Conservation (phyloP, 768 basidiomycete species). For the Hemileccinum impolitum region DNA sequence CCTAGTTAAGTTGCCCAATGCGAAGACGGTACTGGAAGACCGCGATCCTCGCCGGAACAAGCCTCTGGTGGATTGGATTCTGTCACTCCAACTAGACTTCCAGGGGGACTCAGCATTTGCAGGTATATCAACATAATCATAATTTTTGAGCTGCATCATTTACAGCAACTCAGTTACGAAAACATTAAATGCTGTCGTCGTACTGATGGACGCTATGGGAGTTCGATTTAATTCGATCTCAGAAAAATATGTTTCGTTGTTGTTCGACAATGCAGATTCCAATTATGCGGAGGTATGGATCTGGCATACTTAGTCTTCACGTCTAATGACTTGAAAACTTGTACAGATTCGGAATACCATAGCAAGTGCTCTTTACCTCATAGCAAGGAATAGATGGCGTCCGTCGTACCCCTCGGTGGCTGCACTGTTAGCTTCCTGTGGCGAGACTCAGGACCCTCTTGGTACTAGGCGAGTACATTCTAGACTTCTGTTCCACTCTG, state of each 20-base stretch:
- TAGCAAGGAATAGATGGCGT: conserved; percentile 62
- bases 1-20: conserved; percentile 7
- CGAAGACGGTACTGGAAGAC: conserved; percentile 52
- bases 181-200: conserved; percentile 60
- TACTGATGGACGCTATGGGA: conserved; percentile 63
- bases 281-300: conserved; percentile 76
- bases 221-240: conserved; percentile 63
- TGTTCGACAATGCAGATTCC: conserved; percentile 75
- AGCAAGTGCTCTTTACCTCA: conserved; percentile 58
- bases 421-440: conserved; percentile 56
- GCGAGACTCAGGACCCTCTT: conserved; percentile 52
- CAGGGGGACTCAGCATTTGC: conserved; percentile 83
- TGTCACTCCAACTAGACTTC: conserved; percentile 76
- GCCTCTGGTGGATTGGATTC: conserved; percentile 72
- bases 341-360: conserved; percentile 65
- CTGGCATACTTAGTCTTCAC: background rate
- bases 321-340: conserved; percentile 1
- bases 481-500: background rate
- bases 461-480: conserved; percentile 46
- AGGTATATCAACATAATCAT: conserved; percentile 44
- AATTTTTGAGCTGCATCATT: conserved; percentile 1
- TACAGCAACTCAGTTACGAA: conserved; percentile 60
- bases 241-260: conserved; percentile 65
- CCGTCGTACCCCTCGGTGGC: conserved; percentile 58
- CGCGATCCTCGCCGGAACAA: conserved; percentile 79